Percentiles rank a stretch among this genome's conserved stretches.
phyloP scores from a whole-genome alignment of 805 yeast species.

The Ogataea methylovora region DNA sequence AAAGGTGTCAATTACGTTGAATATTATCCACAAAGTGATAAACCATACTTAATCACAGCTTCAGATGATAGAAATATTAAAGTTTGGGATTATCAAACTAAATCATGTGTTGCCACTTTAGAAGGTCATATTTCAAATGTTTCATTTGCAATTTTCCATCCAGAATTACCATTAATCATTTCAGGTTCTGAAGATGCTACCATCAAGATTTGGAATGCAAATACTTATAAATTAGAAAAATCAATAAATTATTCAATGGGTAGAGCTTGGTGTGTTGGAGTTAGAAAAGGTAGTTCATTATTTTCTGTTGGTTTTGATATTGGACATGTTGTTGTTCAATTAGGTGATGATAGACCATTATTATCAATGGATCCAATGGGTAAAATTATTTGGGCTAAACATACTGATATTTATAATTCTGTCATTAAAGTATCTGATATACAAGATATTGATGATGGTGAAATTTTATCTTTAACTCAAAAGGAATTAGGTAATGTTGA shows the following conservation, averaged over 20 bases:
- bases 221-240: constrained; percentile 89
- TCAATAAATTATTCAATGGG: constrained; percentile 87
- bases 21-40: constrained; percentile 94
- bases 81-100: constrained; percentile 96
- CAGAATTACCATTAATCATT: constrained; percentile 89
- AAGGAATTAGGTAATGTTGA: constrained; percentile 95
- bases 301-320: constrained; percentile 93
- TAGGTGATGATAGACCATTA: constrained; percentile 93
- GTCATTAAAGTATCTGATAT: constrained; percentile 61
- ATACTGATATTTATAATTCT: constrained; percentile 81
- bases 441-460: constrained; percentile 74
- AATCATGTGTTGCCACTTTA: constrained; percentile 87
- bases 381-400: constrained; percentile 84
- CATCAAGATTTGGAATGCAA: constrained; percentile 89
- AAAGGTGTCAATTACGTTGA: constrained; percentile 96
- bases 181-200: constrained; percentile 98
- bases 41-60: constrained; percentile 88
- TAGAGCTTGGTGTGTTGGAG: constrained; percentile 92
- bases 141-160: constrained; percentile 95
- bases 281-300: constrained; percentile 66
- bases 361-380: constrained; percentile 91
- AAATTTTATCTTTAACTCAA: constrained; percentile 62
- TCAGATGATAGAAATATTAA: constrained; percentile 87
- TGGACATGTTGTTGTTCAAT: constrained; percentile 79
- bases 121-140: constrained; percentile 94